Evolutionary conservation across 225 moss, liverwort and hornwort species (phyloP).

Genomic region (Antitrichia curtipendula): DNA sequence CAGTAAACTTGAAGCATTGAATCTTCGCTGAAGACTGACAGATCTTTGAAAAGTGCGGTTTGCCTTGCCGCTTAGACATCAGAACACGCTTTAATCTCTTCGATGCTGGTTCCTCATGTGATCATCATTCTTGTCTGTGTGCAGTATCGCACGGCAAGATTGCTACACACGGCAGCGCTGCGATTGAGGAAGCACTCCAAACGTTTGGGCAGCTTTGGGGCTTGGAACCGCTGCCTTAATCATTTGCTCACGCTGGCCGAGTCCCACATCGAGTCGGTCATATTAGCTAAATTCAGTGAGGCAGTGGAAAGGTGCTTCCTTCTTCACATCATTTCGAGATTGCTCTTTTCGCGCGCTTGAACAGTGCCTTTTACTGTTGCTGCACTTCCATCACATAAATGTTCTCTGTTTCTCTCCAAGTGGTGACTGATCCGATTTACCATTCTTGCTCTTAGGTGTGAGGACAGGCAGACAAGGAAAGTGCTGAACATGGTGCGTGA

Average conservation of each 20-base stretch:
- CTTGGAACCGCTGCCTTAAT: slow-evolving; percentile 82
- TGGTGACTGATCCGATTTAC: background rate
- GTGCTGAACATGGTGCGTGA: slow-evolving; percentile 58
- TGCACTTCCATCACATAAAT: background rate
- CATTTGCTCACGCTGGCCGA: slow-evolving; percentile 72
- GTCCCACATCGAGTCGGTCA: slow-evolving; percentile 80
- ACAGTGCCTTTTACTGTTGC: background rate
- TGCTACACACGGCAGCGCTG: slow-evolving; percentile 69
- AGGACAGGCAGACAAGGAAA: slow-evolving; percentile 48
- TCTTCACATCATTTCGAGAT: background rate
- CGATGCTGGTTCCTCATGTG: background rate
- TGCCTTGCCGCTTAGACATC: background rate
- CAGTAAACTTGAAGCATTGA: background rate
- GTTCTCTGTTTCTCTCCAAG: background rate
- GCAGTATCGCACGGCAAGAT: slow-evolving; percentile 77
- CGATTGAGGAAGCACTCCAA: slow-evolving; percentile 73
- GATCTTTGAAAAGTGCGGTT: background rate
- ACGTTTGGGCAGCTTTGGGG: slow-evolving; percentile 67
- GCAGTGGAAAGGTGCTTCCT: slow-evolving; percentile 41
- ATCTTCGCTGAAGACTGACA: background rate
- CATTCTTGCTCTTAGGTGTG: slow-evolving; percentile 28
- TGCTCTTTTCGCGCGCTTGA: background rate
- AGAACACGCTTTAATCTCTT: background rate
- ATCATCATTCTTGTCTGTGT: background rate
- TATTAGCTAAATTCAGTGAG: slow-evolving; percentile 62